phyloP scores from a whole-genome alignment of 73 alveolate species.

The Paramecium biaurelia region DNA sequence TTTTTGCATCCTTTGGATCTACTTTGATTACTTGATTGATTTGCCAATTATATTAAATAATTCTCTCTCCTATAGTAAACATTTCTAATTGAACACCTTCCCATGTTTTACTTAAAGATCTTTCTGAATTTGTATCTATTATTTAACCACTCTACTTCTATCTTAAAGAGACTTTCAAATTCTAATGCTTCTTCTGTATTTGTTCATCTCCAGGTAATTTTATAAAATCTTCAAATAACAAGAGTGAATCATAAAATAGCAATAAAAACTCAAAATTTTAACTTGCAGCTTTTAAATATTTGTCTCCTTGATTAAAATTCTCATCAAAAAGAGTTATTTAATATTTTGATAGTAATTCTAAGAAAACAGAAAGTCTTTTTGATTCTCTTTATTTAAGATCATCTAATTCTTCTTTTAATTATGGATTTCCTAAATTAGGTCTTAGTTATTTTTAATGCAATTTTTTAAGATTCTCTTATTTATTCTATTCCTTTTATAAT shows the following conservation, averaged over 20 bases:
- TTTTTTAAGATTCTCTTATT: neutral
- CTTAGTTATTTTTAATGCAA: neutral
- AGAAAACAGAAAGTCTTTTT: slow-evolving; percentile 3
- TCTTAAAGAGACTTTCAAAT: slow-evolving; percentile 57
- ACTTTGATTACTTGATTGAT: slow-evolving; percentile 30
- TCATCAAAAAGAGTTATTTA: slow-evolving; percentile 31
- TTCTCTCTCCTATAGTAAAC: slow-evolving; percentile 48
- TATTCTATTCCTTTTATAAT: neutral
- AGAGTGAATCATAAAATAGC: slow-evolving; percentile 50
- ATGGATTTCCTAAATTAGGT: slow-evolving; percentile 58
- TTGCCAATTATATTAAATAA: slow-evolving; percentile 34
- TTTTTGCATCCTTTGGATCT: slow-evolving; percentile 62
- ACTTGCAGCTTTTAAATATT: slow-evolving; percentile 19
- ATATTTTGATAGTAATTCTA: slow-evolving; percentile 17
- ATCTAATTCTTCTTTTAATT: slow-evolving; percentile 53
- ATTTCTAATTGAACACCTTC: slow-evolving; percentile 45
- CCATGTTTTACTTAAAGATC: slow-evolving; percentile 60
- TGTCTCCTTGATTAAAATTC: slow-evolving; percentile 21
- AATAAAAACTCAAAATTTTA: slow-evolving; percentile 48
- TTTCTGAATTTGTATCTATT: slow-evolving; percentile 59
- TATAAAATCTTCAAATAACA: slow-evolving; percentile 57
- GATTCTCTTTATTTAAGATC: slow-evolving; percentile 40
- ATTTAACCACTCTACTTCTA: slow-evolving; percentile 52
- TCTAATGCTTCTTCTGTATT: slow-evolving; percentile 57
- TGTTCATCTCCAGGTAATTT: slow-evolving; percentile 65